phyloP scores from a whole-genome alignment of 148 eudicot genomes.

The Rhododendron simsii region DNA sequence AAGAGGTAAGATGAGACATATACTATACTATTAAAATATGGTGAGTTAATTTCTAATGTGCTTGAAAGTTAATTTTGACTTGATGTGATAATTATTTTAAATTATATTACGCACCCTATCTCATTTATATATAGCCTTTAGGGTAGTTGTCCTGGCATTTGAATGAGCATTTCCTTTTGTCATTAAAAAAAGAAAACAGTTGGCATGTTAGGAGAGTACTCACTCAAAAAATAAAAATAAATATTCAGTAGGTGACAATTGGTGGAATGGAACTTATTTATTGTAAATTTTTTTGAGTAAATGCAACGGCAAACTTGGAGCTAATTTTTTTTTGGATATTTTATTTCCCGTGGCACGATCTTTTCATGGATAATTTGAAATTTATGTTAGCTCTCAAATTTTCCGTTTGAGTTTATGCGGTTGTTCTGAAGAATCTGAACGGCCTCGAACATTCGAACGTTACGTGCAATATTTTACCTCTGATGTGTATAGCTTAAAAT shows the following conservation, averaged over 20 bases:
- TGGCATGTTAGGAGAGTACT: background rate
- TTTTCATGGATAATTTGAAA: background rate
- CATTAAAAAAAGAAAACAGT: background rate
- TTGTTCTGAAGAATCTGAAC: background rate
- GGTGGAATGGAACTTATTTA: background rate
- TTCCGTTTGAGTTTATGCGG: no score
- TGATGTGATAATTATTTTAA: background rate
- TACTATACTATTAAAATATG: background rate
- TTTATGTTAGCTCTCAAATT: background rate
- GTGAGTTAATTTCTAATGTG: background rate
- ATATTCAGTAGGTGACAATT: background rate
- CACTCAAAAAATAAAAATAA: no score
- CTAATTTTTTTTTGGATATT: background rate
- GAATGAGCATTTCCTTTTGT: background rate
- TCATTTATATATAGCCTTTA: no score
- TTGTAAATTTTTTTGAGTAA: background rate
- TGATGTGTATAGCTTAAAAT: background rate
- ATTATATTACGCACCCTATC: background rate
- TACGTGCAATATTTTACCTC: background rate
- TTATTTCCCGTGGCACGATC: background rate
- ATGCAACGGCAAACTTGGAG: background rate
- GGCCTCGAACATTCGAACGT: background rate
- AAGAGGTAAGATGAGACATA: background rate
- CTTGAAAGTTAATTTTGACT: background rate
- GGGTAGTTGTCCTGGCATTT: background rate